A percentile compares a stretch with the other conserved stretches of the same genome.
Evolutionary conservation across 805 yeast species (phyloP).

Genomic region (Deakozyma indianensis): DNA sequence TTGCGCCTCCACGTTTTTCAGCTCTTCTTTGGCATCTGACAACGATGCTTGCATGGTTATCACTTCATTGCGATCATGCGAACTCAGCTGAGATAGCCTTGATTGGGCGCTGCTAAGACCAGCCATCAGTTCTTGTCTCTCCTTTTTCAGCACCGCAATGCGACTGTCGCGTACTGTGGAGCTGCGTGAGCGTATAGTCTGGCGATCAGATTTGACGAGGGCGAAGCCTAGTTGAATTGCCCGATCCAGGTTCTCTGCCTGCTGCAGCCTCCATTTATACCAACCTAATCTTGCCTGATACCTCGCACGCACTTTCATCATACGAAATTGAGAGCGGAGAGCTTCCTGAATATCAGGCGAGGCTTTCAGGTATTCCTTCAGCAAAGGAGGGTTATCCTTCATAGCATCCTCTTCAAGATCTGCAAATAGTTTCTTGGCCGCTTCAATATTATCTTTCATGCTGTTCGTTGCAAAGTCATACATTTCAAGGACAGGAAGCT

Average conservation of each 20-base stretch:
- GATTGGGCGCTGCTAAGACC: background rate
- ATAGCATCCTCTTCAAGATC: conserved; percentile 32
- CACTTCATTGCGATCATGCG: background rate
- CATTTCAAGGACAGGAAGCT: conserved; percentile 29
- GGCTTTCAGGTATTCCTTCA: conserved; percentile 33
- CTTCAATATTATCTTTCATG: conserved; percentile 33
- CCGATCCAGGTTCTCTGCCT: conserved; percentile 31
- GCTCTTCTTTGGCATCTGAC: background rate
- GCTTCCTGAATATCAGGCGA: conserved; percentile 24
- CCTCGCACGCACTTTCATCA: conserved; percentile 36
- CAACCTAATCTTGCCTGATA: conserved; percentile 41
- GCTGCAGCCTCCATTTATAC: conserved; percentile 48
- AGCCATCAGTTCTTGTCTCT: background rate
- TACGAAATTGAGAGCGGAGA: conserved; percentile 34
- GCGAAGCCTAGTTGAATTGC: conserved; percentile 12
- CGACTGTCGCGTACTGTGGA: background rate
- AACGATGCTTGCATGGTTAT: background rate
- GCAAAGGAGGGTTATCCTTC: conserved; percentile 34
- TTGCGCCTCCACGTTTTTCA: background rate
- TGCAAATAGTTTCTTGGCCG: conserved; percentile 33
- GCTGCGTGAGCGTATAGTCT: background rate
- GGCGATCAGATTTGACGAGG: conserved; percentile 9
- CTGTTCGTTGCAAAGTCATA: conserved; percentile 42
- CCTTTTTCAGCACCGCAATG: background rate
- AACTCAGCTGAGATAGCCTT: background rate